Conservation (phyloP, 2,329 filamentous ascomycete species). For the Hirsutella rhossiliensis region DNA sequence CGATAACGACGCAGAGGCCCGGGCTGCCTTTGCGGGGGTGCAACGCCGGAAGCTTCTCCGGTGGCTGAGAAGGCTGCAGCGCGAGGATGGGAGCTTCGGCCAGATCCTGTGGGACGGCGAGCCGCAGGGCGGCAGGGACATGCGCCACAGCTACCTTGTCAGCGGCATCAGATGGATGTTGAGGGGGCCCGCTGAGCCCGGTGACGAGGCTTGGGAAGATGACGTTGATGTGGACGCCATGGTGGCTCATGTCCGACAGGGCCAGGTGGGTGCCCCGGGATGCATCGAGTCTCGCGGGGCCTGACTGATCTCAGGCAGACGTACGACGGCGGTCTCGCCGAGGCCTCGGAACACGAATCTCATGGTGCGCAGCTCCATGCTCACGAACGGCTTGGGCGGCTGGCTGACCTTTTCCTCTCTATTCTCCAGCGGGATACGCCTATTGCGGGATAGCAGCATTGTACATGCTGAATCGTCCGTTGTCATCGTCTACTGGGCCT, state of each 20-base stretch:
- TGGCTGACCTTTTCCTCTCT: background rate
- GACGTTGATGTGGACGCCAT: slow-evolving; percentile 68
- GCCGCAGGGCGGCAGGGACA: slow-evolving; percentile 70
- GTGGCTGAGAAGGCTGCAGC: slow-evolving; percentile 70
- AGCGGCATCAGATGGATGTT: slow-evolving; percentile 74
- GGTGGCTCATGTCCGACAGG: slow-evolving; percentile 56
- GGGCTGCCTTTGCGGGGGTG: slow-evolving; percentile 47
- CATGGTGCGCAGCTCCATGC: slow-evolving; percentile 47
- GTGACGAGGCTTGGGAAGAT: slow-evolving; percentile 40
- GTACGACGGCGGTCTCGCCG: slow-evolving; percentile 76
- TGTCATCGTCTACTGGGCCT: slow-evolving; percentile 13
- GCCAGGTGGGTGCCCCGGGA: slow-evolving; percentile 28
- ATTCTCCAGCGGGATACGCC: slow-evolving; percentile 64
- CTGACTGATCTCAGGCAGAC: slow-evolving; percentile 33
- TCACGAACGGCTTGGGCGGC: background rate
- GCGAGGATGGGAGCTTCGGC: slow-evolving; percentile 80
- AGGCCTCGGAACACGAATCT: slow-evolving; percentile 67
- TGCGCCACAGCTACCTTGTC: slow-evolving; percentile 80
- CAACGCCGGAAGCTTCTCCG: slow-evolving; percentile 52
- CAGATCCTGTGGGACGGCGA: slow-evolving; percentile 53
- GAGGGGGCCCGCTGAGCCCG: slow-evolving; percentile 42
- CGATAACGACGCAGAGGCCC: slow-evolving; percentile 24
- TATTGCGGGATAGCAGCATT: slow-evolving; percentile 79
- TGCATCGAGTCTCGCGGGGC: background rate
- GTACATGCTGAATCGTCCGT: slow-evolving; percentile 56